A percentile compares a stretch with the other conserved stretches of the same genome.
phyloP scores from a whole-genome alignment of 2,329 filamentous ascomycete species.

The Scedosporium minutisporum region DNA sequence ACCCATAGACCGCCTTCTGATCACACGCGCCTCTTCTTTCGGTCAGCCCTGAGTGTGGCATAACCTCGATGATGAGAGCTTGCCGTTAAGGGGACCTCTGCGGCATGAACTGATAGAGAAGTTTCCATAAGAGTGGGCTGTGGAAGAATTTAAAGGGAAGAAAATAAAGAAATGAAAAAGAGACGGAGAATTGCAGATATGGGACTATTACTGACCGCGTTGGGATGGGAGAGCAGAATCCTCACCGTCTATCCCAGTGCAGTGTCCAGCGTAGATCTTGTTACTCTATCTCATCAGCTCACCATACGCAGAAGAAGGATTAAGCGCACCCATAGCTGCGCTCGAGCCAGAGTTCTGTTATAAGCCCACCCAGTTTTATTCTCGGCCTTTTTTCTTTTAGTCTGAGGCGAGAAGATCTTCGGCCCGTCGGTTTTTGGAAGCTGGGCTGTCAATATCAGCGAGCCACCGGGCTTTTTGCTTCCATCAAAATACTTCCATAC shows the following conservation, averaged over 20 bases:
- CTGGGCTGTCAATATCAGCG: neutral
- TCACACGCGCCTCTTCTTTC: neutral
- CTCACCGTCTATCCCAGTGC: neutral
- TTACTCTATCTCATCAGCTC: neutral
- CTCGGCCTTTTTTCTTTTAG: neutral
- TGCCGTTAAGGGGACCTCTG: neutral
- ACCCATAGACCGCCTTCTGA: neutral
- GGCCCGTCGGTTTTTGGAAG: neutral
- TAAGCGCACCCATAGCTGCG: too few relatives aligned
- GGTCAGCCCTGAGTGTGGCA: neutral
- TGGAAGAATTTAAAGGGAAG: neutral
- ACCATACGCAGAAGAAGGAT: too few relatives aligned
- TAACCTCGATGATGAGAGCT: neutral
- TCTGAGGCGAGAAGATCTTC: neutral
- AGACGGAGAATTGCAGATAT: neutral
- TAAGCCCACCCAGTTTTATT: neutral
- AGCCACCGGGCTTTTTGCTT: neutral
- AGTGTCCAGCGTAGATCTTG: neutral
- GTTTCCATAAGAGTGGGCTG: neutral
- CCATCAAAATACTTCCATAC: neutral
- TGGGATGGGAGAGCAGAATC: neutral
- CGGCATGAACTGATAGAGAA: neutral
- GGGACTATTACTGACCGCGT: neutral
- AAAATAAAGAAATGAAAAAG: neutral
- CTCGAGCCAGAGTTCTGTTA: neutral